Evolutionary conservation across 2,329 filamentous ascomycete species (phyloP).

Genomic region (Penicillium paneum): DNA sequence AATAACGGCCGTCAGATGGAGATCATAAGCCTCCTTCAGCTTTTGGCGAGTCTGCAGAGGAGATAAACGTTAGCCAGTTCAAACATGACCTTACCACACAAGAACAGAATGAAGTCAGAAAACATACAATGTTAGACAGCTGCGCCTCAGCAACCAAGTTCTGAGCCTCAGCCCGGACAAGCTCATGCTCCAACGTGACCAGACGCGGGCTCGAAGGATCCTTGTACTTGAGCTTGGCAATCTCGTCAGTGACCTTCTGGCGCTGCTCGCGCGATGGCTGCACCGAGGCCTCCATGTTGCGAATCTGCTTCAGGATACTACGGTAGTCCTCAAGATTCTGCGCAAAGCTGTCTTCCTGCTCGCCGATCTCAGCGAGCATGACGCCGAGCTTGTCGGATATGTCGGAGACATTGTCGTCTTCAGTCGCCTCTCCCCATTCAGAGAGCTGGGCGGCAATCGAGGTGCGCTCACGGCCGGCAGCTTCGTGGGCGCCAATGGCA

Average conservation of each 20-base stretch:
- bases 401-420: conserved; percentile 82
- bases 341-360: conserved; percentile 87
- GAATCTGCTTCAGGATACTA: conserved; percentile 78
- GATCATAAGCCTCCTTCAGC: conserved; percentile 88
- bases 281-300: conserved; percentile 92
- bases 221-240: conserved; percentile 85
- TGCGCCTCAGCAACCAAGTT: conserved; percentile 95
- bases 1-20: conserved; percentile 85
- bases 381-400: conserved; percentile 95
- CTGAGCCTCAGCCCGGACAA: conserved; percentile 93
- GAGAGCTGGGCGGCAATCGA: conserved; percentile 86
- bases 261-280: conserved; percentile 88
- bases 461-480: conserved; percentile 77
- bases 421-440: conserved; percentile 92
- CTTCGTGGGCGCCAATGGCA: conserved; percentile 78
- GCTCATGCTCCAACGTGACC: conserved; percentile 87
- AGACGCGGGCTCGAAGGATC: conserved; percentile 81
- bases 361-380: conserved; percentile 83
- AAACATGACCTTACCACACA: neutral
- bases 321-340: conserved; percentile 84
- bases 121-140: conserved; percentile 82
- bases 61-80: conserved; percentile 4
- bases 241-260: conserved; percentile 85
- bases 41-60: conserved; percentile 79
- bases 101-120: neutral